These are phyloP conservation scores for Lipomyces japonicus DNA, from an alignment of 805 yeast species.

Conservation along the genomic window DNA sequence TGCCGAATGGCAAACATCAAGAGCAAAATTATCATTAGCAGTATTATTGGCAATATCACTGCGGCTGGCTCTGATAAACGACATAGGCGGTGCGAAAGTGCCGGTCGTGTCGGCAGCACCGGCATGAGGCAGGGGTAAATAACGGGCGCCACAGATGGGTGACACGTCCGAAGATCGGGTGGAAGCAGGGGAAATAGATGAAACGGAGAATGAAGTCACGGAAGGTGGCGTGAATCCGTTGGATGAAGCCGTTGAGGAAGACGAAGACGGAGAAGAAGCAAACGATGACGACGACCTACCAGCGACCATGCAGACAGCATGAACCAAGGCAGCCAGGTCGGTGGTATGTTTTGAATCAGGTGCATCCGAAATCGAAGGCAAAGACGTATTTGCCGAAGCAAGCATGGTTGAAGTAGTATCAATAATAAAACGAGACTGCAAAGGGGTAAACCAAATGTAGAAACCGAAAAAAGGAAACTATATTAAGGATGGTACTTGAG, in stretches of 20 bases:
- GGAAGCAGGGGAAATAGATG: background rate
- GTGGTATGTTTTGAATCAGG: background rate
- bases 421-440: too few relatives aligned
- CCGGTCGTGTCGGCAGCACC: too few relatives aligned
- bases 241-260: background rate
- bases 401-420: too few relatives aligned
- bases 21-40: too few relatives aligned
- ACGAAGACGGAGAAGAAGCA: background rate
- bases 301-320: background rate
- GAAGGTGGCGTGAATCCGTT: conserved; percentile 6
- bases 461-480: too few relatives aligned
- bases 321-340: background rate
- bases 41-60: too few relatives aligned
- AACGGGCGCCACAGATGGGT: background rate
- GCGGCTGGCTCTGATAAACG: too few relatives aligned
- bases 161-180: background rate
- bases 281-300: background rate
- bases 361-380: background rate
- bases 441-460: too few relatives aligned
- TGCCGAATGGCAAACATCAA: too few relatives aligned
- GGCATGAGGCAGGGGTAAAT: too few relatives aligned
- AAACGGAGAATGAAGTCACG: conserved; percentile 1
- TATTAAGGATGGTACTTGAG: background rate
- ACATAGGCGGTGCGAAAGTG: too few relatives aligned
- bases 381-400: too few relatives aligned